phyloP scores from a whole-genome alignment of 1,284 basidiomycete species.

The Apiotrichum gracile region DNA sequence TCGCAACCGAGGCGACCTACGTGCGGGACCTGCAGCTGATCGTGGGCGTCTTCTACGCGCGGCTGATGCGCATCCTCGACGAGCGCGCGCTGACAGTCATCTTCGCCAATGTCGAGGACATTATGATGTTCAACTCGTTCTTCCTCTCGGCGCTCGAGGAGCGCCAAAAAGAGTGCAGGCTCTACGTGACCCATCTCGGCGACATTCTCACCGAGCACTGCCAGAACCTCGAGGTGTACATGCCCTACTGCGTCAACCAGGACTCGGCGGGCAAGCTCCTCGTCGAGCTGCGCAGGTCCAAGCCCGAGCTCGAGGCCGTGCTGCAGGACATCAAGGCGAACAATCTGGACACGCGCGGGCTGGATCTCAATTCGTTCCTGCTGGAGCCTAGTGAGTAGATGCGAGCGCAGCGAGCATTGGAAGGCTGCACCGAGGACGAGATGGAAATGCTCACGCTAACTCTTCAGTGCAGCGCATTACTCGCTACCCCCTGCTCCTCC shows the following conservation, averaged over 20 bases:
- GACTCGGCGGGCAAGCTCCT: slow-evolving; percentile 70
- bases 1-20: slow-evolving; percentile 78
- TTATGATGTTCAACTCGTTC: slow-evolving; percentile 77
- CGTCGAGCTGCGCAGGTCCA: slow-evolving; percentile 63
- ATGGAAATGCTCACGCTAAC: too few species aligned
- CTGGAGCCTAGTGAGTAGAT: slow-evolving; percentile 71
- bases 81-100: slow-evolving; percentile 72
- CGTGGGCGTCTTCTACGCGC: slow-evolving; percentile 76
- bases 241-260: slow-evolving; percentile 90
- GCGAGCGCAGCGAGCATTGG: background rate
- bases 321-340: slow-evolving; percentile 40
- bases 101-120: slow-evolving; percentile 89
- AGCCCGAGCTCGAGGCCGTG: slow-evolving; percentile 56
- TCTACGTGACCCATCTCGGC: slow-evolving; percentile 82
- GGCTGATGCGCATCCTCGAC: slow-evolving; percentile 66
- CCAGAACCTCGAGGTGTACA: slow-evolving; percentile 69
- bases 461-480: slow-evolving; percentile 85
- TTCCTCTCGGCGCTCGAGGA: slow-evolving; percentile 83
- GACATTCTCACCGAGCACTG: slow-evolving; percentile 75
- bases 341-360: slow-evolving; percentile 67
- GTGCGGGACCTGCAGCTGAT: slow-evolving; percentile 84
- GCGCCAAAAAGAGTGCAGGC: slow-evolving; percentile 78
- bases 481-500: slow-evolving; percentile 79
- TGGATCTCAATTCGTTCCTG: slow-evolving; percentile 85
- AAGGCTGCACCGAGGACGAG: too few species aligned